phyloP scores from a whole-genome alignment of 2,329 filamentous ascomycete species.

The Arthrobotrys conoides region DNA sequence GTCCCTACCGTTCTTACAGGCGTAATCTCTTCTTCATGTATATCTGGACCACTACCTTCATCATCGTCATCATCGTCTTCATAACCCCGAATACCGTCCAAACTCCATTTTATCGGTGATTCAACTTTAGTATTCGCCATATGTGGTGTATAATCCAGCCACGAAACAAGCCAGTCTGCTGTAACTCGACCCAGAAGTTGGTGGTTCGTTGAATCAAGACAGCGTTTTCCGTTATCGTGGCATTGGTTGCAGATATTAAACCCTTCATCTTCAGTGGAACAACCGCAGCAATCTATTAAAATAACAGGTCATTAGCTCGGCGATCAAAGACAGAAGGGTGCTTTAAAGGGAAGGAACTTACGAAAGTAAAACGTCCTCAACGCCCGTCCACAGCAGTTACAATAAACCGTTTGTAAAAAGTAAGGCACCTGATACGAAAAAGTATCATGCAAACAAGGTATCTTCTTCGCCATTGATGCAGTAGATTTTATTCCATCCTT shows the following conservation, averaged over 20 bases:
- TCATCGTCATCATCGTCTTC: neutral
- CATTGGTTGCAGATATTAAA: conserved; percentile 16
- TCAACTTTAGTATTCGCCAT: neutral
- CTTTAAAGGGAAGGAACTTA: conserved; percentile 23
- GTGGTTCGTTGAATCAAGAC: neutral
- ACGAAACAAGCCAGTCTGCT: conserved; percentile 13
- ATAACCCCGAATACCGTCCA: neutral
- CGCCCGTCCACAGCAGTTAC: conserved; percentile 11
- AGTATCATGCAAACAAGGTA: conserved; percentile 2
- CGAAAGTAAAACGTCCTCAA: conserved; percentile 24
- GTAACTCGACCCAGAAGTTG: conserved; percentile 7
- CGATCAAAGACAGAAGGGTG: too few relatives aligned
- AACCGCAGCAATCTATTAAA: conserved; percentile 26
- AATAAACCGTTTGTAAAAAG: neutral
- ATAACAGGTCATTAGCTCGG: too few relatives aligned
- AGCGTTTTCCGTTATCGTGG: conserved; percentile 6
- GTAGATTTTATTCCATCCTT: conserved; percentile 6
- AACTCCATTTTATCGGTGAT: conserved; percentile 15
- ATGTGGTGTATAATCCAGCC: conserved; percentile 19
- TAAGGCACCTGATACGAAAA: neutral
- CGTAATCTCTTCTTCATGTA: neutral
- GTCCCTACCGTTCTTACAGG: neutral
- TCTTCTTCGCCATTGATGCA: conserved; percentile 6
- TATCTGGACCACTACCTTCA: neutral
- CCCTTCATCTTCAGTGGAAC: conserved; percentile 7